A percentile compares a stretch with the other conserved stretches of the same genome.
Conservation (phyloP, 768 basidiomycete species). For the Ramaria sp. region DNA sequence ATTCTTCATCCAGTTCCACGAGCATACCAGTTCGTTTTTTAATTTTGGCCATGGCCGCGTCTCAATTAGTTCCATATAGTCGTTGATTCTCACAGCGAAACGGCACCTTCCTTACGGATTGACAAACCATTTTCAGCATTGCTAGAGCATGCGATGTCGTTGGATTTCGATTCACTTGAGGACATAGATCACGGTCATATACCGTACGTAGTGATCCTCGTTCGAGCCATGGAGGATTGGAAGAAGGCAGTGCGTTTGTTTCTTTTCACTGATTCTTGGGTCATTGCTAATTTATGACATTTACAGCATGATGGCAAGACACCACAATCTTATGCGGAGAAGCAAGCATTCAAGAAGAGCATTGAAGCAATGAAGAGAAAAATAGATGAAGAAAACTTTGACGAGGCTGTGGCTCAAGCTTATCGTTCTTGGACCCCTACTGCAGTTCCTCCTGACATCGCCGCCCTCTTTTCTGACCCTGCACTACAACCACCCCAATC, state of each 20-base stretch:
- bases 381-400: slow-evolving; percentile 92
- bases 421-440: slow-evolving; percentile 67
- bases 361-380: slow-evolving; percentile 60
- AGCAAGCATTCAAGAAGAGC: slow-evolving; percentile 62
- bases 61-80: slow-evolving; percentile 32
- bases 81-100: slow-evolving; percentile 81
- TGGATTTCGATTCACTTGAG: slow-evolving; percentile 75
- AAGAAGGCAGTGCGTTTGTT: slow-evolving; percentile 46
- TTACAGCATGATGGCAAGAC: slow-evolving; percentile 54
- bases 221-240: slow-evolving; percentile 77
- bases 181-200: slow-evolving; percentile 83
- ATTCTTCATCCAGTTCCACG: slow-evolving; percentile 80
- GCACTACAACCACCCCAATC: slow-evolving; percentile 24
- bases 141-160: slow-evolving; percentile 52
- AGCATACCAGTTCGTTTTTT: slow-evolving; percentile 60
- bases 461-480: slow-evolving; percentile 51
- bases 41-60: background rate
- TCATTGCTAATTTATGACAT: background rate
- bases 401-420: slow-evolving; percentile 84
- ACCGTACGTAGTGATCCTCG: slow-evolving; percentile 83
- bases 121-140: slow-evolving; percentile 83
- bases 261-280: background rate
- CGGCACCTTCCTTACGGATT: slow-evolving; percentile 64
- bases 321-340: slow-evolving; percentile 48
- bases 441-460: slow-evolving; percentile 57